Evolutionary conservation across 2,329 filamentous ascomycete species (phyloP).

Genomic region (Verticillium dahliae): DNA sequence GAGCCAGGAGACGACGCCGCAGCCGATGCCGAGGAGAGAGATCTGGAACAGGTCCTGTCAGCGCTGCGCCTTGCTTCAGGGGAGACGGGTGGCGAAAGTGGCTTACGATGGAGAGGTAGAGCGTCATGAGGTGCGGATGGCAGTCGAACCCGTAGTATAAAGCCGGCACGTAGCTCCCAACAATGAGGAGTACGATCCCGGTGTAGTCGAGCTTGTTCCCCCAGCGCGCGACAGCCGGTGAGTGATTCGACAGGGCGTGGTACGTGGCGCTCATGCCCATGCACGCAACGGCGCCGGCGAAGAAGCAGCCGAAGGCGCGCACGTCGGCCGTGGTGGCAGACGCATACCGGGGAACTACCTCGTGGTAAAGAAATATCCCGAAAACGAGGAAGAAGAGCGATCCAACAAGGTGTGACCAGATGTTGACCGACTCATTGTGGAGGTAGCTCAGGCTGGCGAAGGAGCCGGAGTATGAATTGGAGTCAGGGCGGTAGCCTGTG

Average conservation of each 20-base stretch:
- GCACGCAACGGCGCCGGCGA: constrained; percentile 65
- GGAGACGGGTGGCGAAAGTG: background rate
- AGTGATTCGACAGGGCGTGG: constrained; percentile 83
- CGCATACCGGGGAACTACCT: constrained; percentile 59
- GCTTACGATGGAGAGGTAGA: constrained; percentile 71
- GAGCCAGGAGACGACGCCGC: constrained; percentile 68
- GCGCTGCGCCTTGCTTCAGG: background rate
- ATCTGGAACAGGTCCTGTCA: constrained; percentile 49
- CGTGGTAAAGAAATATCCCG: constrained; percentile 45
- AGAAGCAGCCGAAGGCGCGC: constrained; percentile 72
- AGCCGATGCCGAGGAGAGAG: constrained; percentile 67
- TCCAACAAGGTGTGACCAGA: constrained; percentile 60
- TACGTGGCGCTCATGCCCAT: constrained; percentile 79
- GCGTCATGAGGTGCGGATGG: constrained; percentile 53
- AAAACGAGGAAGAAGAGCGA: constrained; percentile 49
- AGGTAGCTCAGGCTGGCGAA: constrained; percentile 43
- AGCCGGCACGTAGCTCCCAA: constrained; percentile 83
- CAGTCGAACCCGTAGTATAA: constrained; percentile 84
- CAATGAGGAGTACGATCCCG: constrained; percentile 86
- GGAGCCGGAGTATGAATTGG: constrained; percentile 38
- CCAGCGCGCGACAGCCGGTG: constrained; percentile 66
- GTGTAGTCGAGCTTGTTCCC: constrained; percentile 94
- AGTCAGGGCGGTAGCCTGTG: constrained; percentile 45
- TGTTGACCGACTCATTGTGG: constrained; percentile 59
- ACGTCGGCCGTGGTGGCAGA: constrained; percentile 57